Evolutionary conservation across 2,329 filamentous ascomycete species (phyloP).

Genomic region (Kalmusia sp.): DNA sequence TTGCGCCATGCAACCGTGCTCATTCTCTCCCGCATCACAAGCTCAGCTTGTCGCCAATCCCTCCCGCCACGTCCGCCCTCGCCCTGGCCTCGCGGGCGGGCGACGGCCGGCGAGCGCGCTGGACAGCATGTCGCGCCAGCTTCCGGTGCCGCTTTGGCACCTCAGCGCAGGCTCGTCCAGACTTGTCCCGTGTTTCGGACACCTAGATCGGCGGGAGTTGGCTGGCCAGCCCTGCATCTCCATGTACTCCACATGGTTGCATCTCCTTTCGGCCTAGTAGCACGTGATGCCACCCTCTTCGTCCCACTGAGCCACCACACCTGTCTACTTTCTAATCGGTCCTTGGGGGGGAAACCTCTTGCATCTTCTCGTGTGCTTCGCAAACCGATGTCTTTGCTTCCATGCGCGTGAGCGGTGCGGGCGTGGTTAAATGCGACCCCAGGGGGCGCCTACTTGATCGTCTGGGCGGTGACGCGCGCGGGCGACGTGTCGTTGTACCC

Average conservation of each 20-base stretch:
- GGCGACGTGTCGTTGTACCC: not conserved
- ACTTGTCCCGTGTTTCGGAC: slow-evolving; percentile 7
- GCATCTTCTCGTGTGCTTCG: no score
- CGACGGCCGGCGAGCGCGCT: not conserved
- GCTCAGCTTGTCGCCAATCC: not conserved
- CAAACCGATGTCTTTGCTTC: no score
- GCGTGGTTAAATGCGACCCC: not conserved
- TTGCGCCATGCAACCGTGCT: slow-evolving; percentile 2
- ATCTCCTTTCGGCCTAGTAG: not conserved
- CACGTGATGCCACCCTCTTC: slow-evolving; percentile 4
- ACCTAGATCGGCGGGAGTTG: slow-evolving; percentile 4
- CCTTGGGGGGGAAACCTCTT: no score
- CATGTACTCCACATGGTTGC: not conserved
- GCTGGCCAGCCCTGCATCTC: slow-evolving; percentile 5
- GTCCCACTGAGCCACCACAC: no score
- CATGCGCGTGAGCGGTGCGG: no score
- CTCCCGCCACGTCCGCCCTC: not conserved
- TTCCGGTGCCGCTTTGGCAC: not conserved
- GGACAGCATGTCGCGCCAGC: not conserved
- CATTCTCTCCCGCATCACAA: not conserved
- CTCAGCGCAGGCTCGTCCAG: slow-evolving; percentile 6
- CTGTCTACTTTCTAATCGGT: no score
- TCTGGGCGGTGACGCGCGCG: slow-evolving; percentile 1
- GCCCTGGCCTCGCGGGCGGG: not conserved
- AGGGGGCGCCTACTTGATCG: not conserved